Evolutionary conservation across 169 alveolate species (phyloP), one percentile per base, ranked within the genome.

Genomic region (Babesia ovis): DNA sequence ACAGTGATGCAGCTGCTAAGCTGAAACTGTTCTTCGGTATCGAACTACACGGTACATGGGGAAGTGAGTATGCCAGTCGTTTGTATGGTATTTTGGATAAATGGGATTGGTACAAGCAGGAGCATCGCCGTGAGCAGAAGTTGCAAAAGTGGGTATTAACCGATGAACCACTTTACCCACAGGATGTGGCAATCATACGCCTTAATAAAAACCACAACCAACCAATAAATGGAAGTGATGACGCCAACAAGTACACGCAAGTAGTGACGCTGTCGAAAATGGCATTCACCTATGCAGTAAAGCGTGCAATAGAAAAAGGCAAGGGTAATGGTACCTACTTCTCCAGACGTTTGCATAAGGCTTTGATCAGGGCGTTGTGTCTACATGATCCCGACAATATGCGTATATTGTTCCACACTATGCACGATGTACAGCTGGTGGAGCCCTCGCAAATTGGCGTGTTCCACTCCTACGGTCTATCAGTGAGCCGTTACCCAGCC

Each of bases 41-140:
- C 14, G 93, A 85, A 57, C 72, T 89, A 41, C 73, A 35, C 27
- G 93, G 93, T 5, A 41, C 75, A 27, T 89, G 93, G 93, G 91
- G 93, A 4, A 68, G 87, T 59, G 93, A 89, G 31, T 89, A 85
- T 58, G 59, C 93, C 50, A 84, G 74, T 60, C 48, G 93, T 67
- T 50, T 89, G 9, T 53, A 83, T 73, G 55, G 60, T 22, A 77
- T 89, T 11, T 18, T 89, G 20, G 57, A 70, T 58, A 55, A 69
- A 34, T 89, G 84, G 46, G 84, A 83, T 22, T 79, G 70, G 34
- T 70, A 74, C 64, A 77, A 71, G 18, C 29, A 79, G 57, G 27
- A 56, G 41, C 77, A 53, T 46, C 5, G 58, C 2, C 31, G 42
- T 2, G 23, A 25, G 9, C 39, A 9, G 22, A 72, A 48, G 57